phyloP scores from a whole-genome alignment of 331 rosid genomes.

The Dryas integrifolia region DNA sequence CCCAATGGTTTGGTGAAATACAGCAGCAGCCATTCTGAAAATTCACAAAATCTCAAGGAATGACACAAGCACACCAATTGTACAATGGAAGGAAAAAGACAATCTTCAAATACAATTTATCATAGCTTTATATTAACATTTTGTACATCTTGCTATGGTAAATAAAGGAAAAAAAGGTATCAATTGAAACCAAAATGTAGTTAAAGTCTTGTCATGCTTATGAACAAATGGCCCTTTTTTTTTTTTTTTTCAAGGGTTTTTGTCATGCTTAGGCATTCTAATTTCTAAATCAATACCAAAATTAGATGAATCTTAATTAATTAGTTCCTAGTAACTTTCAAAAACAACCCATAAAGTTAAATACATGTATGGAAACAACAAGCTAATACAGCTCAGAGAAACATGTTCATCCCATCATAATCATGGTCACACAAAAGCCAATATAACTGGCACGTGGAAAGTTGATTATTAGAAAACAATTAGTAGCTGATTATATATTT shows the following conservation, averaged over 20 bases:
- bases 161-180: neutral
- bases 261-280: neutral
- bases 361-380: neutral
- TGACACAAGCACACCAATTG: neutral
- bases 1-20: slow-evolving; percentile 56
- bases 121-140: neutral
- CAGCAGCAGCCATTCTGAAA: slow-evolving; percentile 83
- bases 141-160: neutral
- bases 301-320: neutral
- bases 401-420: slow-evolving; percentile 14
- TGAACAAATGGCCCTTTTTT: neutral
- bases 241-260: neutral
- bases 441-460: neutral
- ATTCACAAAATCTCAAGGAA: neutral
- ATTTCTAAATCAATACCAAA: slow-evolving; percentile 1
- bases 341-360: neutral
- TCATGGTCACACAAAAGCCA: neutral
- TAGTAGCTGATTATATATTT: neutral
- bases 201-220: neutral
- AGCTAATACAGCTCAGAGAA: neutral
- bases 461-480: neutral
- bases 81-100: neutral
- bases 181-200: neutral
- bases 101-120: neutral
- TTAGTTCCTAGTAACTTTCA: neutral